Evolutionary conservation across 768 basidiomycete genomes (phyloP).

Genomic region (Cystobasidium onofrii): DNA sequence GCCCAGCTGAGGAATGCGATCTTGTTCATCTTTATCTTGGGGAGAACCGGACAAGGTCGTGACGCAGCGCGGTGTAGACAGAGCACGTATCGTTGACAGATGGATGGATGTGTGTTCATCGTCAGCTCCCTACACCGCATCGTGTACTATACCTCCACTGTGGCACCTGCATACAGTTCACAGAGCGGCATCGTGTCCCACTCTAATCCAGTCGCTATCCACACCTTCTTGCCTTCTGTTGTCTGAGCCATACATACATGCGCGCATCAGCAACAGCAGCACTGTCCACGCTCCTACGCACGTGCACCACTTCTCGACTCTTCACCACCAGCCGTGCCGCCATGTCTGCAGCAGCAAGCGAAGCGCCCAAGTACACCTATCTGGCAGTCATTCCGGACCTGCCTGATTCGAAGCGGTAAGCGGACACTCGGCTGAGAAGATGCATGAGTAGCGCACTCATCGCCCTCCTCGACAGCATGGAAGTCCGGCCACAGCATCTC

Average conservation of each 20-base stretch:
- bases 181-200: not conserved
- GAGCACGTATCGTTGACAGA: not conserved
- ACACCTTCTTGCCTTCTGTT: no score
- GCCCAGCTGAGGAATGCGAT: not conserved
- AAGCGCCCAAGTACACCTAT: conserved; percentile 4
- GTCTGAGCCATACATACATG: not conserved
- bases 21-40: not conserved
- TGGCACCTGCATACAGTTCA: no score
- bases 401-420: conserved; percentile 4
- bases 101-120: no score
- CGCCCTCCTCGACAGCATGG: not conserved
- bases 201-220: not conserved
- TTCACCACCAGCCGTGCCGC: not conserved
- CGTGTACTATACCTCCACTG: no score
- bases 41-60: not conserved
- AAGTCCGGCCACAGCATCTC: conserved; percentile 12
- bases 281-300: not conserved
- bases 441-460: not conserved
- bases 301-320: not conserved
- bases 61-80: not conserved
- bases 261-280: not conserved
- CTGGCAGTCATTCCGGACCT: conserved; percentile 6
- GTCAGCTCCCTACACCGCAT: no score
- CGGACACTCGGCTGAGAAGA: not conserved
- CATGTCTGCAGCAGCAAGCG: not conserved